phyloP scores from a whole-genome alignment of 441 rosid species.

The Theobroma grandiflorum region DNA sequence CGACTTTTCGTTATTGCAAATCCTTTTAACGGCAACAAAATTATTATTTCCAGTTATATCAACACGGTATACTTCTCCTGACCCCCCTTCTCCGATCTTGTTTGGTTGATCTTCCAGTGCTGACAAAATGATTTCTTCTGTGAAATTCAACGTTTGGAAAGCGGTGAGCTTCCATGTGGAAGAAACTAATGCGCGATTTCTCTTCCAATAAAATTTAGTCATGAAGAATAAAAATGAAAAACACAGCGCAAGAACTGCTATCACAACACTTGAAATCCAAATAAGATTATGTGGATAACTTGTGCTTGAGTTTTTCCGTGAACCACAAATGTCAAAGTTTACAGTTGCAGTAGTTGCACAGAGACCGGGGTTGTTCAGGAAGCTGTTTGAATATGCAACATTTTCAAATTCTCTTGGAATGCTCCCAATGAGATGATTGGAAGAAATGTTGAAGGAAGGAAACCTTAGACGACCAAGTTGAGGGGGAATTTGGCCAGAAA shows the following conservation, averaged over 20 bases:
- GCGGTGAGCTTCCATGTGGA: slow-evolving; percentile 36
- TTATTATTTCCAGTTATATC: slow-evolving; percentile 29
- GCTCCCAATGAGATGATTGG: slow-evolving; percentile 55
- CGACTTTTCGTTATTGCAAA: slow-evolving; percentile 44
- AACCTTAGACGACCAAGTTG: slow-evolving; percentile 32
- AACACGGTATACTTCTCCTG: slow-evolving; percentile 60
- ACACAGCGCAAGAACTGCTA: slow-evolving; percentile 13
- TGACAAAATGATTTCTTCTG: slow-evolving; percentile 33
- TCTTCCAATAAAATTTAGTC: slow-evolving; percentile 32
- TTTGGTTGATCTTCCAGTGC: slow-evolving; percentile 39
- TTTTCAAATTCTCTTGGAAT: slow-evolving; percentile 55
- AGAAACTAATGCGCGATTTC: slow-evolving; percentile 16
- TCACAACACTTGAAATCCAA: slow-evolving; percentile 23
- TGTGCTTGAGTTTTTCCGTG: slow-evolving; percentile 13
- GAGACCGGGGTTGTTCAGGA: slow-evolving; percentile 55
- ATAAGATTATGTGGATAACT: slow-evolving; percentile 26
- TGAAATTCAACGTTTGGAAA: slow-evolving; percentile 49
- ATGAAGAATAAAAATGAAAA: slow-evolving; percentile 19
- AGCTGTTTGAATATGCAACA: slow-evolving; percentile 45
- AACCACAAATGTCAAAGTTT: slow-evolving; percentile 33
- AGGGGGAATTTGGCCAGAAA: slow-evolving; percentile 48
- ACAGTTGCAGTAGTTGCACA: slow-evolving; percentile 30
- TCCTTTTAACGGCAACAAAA: slow-evolving; percentile 57
- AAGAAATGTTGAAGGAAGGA: slow-evolving; percentile 56
- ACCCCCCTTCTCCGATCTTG: slow-evolving; percentile 63